Evolutionary conservation across 2,329 filamentous ascomycete species (phyloP), one percentile per base, ranked within the genome.

Genomic region (Karstenula rhodostoma): DNA sequence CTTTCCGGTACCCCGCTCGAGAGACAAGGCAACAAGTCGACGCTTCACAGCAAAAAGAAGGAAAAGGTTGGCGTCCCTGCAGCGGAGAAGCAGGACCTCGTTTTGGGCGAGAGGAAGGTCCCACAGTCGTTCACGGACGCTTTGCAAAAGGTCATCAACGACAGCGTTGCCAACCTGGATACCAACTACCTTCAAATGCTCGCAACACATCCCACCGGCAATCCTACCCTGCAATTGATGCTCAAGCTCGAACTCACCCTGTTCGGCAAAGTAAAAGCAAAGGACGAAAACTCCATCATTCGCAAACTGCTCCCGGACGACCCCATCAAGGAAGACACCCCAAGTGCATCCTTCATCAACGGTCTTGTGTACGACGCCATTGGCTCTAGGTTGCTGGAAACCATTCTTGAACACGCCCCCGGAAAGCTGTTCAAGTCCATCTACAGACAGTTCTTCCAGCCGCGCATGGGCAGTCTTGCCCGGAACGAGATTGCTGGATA

Each of bases 1-100:
- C 83, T 99, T 5, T 92, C 94, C 0, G 95, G 95, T 7, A 86
- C 92, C 61, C 89, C 94, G 0, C 81, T 97, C 5, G 88, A 93
- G 59, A 87, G 90, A 59, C 68, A 73, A 62, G 70, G 64, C 58
- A 60, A 86, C 25, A 89, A 89, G 75, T 89, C 89, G 1, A 81
- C 96, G n/a, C 80, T 97, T 49, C 92, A 94, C 75, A 97, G 94
- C 83, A 94, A 92, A 78, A 94, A 89, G 80, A 98, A 98, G 79
- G 94, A 98, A 78, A 89, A 91, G 67, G 85, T 96, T 52, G 85
- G 86, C 1, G 67, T 78, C 1, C 81, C 81, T 1, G 83, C 85
- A 2, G 80, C 81, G 4, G 75, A 80, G 2, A 79, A 82, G 9
- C 85, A 87, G 23, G 73, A 77, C 19, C 60, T 66, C 33, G 65